These are phyloP conservation scores for Colletotrichum caudatum DNA, from an alignment of 2,329 filamentous ascomycete genomes.

Conservation along the genomic window DNA sequence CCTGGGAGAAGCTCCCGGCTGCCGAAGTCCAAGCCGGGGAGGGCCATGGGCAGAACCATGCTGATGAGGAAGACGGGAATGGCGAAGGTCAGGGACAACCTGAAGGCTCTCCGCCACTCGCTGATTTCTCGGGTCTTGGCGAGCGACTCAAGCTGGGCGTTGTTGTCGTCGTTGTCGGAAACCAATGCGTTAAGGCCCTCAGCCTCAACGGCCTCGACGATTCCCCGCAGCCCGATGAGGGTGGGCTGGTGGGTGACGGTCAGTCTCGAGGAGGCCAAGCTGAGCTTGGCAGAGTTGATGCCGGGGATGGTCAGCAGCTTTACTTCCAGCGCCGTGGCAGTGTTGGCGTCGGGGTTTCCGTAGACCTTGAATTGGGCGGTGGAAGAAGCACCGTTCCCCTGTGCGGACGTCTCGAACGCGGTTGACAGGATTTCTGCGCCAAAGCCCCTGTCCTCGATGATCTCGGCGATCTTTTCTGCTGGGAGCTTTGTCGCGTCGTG, in stretches of 20 bases:
- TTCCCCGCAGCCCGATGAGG: conserved; percentile 80
- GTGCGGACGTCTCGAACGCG: conserved; percentile 64
- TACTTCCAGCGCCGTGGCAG: conserved; percentile 79
- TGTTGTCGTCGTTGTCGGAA: conserved; percentile 93
- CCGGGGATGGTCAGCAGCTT: conserved; percentile 75
- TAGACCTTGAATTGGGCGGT: conserved; percentile 86
- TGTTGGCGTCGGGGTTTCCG: conserved; percentile 77
- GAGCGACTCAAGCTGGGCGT: conserved; percentile 93
- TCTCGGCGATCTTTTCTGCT: conserved; percentile 80
- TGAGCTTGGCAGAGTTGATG: conserved; percentile 79
- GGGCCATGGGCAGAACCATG: conserved; percentile 93
- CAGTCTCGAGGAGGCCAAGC: conserved; percentile 78
- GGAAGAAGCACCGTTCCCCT: conserved; percentile 58
- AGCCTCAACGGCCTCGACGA: conserved; percentile 87
- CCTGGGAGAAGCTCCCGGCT: conserved; percentile 74
- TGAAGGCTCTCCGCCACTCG: conserved; percentile 89
- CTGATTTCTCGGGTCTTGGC: conserved; percentile 97
- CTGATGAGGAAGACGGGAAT: conserved; percentile 91
- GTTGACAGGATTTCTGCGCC: conserved; percentile 87
- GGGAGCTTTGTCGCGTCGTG: conserved; percentile 81
- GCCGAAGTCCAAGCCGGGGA: conserved; percentile 83
- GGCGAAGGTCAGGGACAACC: conserved; percentile 82
- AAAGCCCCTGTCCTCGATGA: conserved; percentile 91
- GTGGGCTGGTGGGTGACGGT: conserved; percentile 79
- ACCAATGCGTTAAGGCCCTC: conserved; percentile 89